A percentile compares a stretch with the other conserved stretches of the same genome.
Evolutionary conservation across 352 stramenopile genomes (phyloP).

Genomic region (Pythium utonaiense): DNA sequence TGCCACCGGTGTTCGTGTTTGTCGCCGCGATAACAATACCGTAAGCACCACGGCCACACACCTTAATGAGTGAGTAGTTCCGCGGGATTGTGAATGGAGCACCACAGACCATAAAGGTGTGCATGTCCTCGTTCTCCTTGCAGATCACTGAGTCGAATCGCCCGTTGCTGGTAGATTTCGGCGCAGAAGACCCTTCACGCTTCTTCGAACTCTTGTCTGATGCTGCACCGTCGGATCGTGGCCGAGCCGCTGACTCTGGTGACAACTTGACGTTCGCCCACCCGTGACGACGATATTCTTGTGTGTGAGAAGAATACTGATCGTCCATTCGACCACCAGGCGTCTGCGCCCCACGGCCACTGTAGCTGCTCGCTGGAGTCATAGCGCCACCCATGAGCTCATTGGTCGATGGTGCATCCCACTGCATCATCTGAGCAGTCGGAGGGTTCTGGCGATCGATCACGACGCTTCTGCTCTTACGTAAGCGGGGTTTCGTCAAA

Average conservation of each 20-base stretch:
- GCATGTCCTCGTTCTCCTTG: conserved; percentile 86
- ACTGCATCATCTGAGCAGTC: conserved; percentile 73
- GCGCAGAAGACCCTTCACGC: conserved; percentile 28
- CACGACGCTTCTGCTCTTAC: conserved; percentile 75
- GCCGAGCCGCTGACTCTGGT: conserved; percentile 47
- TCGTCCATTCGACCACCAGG: conserved; percentile 12
- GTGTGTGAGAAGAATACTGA: conserved; percentile 13
- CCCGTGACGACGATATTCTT: conserved; percentile 54
- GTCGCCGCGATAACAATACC: conserved; percentile 88
- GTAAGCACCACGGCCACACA: conserved; percentile 84
- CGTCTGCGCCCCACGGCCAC: conserved; percentile 9
- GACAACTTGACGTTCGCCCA: conserved; percentile 83
- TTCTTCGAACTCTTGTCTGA: conserved; percentile 34
- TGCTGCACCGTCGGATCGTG: conserved; percentile 49
- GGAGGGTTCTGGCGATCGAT: conserved; percentile 70
- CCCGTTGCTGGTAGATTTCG: conserved; percentile 7
- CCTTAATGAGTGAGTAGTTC: conserved; percentile 88
- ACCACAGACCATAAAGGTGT: conserved; percentile 89
- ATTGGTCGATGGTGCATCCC: conserved; percentile 30
- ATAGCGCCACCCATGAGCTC: conserved; percentile 19
- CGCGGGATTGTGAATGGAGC: conserved; percentile 82
- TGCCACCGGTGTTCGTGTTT: conserved; percentile 73
- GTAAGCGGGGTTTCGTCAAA: conserved; percentile 42
- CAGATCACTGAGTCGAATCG: conserved; percentile 60
- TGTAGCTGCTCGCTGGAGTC: conserved; percentile 22